phyloP scores from a whole-genome alignment of 2,329 filamentous ascomycete genomes.

The Ophiosphaerella herpotricha region DNA sequence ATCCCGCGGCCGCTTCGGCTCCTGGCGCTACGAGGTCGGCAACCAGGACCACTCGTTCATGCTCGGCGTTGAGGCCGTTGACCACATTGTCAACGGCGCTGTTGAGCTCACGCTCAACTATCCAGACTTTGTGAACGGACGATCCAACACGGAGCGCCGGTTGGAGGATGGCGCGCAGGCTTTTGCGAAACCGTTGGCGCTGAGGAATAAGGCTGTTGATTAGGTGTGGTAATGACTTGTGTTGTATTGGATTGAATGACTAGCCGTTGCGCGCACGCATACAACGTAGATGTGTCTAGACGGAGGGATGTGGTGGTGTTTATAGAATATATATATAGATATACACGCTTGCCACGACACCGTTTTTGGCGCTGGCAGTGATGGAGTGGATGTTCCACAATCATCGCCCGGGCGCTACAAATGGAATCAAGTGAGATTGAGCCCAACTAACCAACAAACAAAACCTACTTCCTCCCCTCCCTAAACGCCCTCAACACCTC shows the following conservation, averaged over 20 bases:
- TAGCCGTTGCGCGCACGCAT: background rate
- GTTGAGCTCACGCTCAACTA: constrained; percentile 95
- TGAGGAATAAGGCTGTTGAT: constrained; percentile 34
- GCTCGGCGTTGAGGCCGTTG: constrained; percentile 91
- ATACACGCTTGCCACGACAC: background rate
- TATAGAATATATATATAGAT: background rate
- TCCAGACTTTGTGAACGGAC: constrained; percentile 89
- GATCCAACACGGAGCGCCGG: constrained; percentile 68
- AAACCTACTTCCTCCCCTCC: constrained; percentile 11
- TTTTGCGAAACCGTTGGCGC: constrained; percentile 52
- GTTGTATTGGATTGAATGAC: too few relatives aligned
- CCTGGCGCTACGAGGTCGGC: constrained; percentile 96
- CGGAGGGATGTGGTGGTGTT: background rate
- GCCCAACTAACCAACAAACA: too few relatives aligned
- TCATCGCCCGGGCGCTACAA: too few relatives aligned
- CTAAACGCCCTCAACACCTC: constrained; percentile 41
- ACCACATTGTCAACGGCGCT: constrained; percentile 86
- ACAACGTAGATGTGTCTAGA: background rate
- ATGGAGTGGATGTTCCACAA: too few relatives aligned
- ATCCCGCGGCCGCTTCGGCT: constrained; percentile 95
- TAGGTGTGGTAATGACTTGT: constrained; percentile 8
- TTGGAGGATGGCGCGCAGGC: constrained; percentile 65
- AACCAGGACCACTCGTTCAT: constrained; percentile 99
- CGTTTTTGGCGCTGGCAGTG: background rate
- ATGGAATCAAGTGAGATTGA: too few relatives aligned